A percentile compares a stretch with the other conserved stretches of the same genome.
phyloP scores from a whole-genome alignment of 352 stramenopile species.

The Plasmopara muralis region DNA sequence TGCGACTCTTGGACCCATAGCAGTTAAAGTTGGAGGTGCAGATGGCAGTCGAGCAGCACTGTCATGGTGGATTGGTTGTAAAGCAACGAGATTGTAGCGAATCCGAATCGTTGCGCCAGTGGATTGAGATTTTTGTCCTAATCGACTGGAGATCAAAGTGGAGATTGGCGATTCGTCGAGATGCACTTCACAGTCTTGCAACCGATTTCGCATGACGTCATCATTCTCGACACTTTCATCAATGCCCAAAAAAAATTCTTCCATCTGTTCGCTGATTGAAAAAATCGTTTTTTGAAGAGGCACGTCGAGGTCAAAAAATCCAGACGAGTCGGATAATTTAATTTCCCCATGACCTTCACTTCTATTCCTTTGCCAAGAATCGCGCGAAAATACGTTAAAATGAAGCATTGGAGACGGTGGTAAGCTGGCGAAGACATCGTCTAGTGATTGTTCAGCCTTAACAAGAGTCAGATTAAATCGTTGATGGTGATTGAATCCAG shows the following conservation, averaged over 20 bases:
- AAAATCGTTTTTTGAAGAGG: conserved; percentile 31
- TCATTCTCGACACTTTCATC: conserved; percentile 18
- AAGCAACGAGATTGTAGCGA: conserved; percentile 33
- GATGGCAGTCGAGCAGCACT: background rate
- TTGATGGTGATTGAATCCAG: conserved; percentile 18
- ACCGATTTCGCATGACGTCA: background rate
- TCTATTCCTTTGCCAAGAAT: conserved; percentile 41
- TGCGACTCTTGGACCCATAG: conserved; percentile 21
- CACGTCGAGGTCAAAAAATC: conserved; percentile 33
- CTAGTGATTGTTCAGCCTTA: conserved; percentile 5
- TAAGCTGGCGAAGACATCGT: background rate
- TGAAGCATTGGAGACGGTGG: conserved; percentile 12
- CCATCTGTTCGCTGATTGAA: conserved; percentile 35
- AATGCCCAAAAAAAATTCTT: conserved; percentile 57
- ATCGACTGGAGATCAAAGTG: conserved; percentile 24
- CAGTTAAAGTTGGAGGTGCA: conserved; percentile 1
- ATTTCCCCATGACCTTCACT: conserved; percentile 35
- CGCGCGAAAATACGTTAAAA: conserved; percentile 37
- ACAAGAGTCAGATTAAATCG: conserved; percentile 21
- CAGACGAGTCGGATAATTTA: conserved; percentile 15
- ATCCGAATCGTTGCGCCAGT: conserved; percentile 34
- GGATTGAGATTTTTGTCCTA: conserved; percentile 32
- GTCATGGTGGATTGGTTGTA: conserved; percentile 4
- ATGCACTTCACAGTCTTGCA: conserved; percentile 1
- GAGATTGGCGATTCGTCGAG: conserved; percentile 12